Base-by-base conservation (phyloP, 2,329 filamentous ascomycete genomes). In the Fusarium agapanthi region DNA sequence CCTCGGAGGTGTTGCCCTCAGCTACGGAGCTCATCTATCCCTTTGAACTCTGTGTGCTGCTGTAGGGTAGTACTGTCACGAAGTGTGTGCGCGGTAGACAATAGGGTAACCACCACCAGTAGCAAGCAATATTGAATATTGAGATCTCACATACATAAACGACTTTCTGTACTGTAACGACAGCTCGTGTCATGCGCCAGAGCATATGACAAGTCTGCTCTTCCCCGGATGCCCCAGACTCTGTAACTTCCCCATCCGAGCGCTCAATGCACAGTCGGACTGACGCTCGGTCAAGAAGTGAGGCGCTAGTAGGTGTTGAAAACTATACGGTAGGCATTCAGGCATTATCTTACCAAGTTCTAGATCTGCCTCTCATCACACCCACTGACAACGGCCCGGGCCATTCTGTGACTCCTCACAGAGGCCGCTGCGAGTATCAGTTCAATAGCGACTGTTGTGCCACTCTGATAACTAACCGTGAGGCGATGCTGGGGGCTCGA, bases 331-430 rank as follows among this genome's bases (percentile, higher is more conserved):
- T 55, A 61, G 11, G 11, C 55, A 69, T 3, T 72, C 51, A 61
- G 11, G 11, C 55, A 69, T 3, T 72, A 51, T 70, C 51, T 66
- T 16, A 72, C 65, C 65, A 70, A 66, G 69, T 66, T 70, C 59
- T 65, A 48, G 65, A 72, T 72, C 51, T 58, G 24, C 20, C 14
- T n/a, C n/a, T 20, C 24, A 47, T 45, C 51, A 70, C 69, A 72
- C 69, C 65, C 60, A 48, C 38, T 58, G 61, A 40, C 22, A 44
- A 61, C 65, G 69, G 69, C 45, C 69, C 69, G 65, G 65, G 64
- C 69, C 69, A 72, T 69, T 38, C 60, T 53, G 65, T 51, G 60
- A 69, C 51, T 72, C n/a, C 45, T 50, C 50, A 41, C 44, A 43
- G 37, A 40, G 35, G 37, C 37, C 20, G 24, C 22, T 20, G 37